Conservation (phyloP, 345 rosid genomes). For the Dimocarpus longan region DNA sequence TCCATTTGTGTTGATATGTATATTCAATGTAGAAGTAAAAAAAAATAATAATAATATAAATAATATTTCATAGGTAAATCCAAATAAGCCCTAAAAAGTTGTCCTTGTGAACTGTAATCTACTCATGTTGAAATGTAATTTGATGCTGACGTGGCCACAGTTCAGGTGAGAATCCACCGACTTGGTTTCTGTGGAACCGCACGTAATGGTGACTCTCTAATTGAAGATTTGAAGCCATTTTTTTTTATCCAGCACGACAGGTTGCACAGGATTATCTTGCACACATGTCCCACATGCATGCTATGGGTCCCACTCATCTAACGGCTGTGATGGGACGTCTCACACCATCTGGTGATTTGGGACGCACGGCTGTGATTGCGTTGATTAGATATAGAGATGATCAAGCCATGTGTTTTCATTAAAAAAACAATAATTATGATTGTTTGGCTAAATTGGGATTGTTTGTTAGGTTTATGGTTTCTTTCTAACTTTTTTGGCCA, state of each 20-base stretch:
- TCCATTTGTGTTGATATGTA: background rate
- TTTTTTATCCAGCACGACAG: background rate
- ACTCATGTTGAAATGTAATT: background rate
- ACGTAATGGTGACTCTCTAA: background rate
- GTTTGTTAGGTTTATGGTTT: too few species aligned
- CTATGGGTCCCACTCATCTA: background rate
- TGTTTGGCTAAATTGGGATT: background rate
- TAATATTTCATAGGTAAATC: background rate
- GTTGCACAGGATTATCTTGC: background rate
- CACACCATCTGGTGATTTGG: background rate
- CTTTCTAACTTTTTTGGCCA: too few species aligned
- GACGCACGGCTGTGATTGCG: background rate
- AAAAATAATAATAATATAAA: too few species aligned
- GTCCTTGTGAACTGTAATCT: too few species aligned
- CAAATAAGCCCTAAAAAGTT: background rate
- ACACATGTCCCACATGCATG: constrained; percentile 3
- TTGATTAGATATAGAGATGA: background rate
- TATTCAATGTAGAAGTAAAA: background rate
- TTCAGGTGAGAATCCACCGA: background rate
- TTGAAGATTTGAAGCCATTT: too few species aligned
- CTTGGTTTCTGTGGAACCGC: background rate
- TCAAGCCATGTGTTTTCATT: background rate
- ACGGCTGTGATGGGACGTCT: background rate
- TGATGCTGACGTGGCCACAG: constrained; percentile 2
- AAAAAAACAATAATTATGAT: too few species aligned